Evolutionary conservation across 805 yeast genomes (phyloP).

Genomic region (Wickerhamiella vanderwaltii): DNA sequence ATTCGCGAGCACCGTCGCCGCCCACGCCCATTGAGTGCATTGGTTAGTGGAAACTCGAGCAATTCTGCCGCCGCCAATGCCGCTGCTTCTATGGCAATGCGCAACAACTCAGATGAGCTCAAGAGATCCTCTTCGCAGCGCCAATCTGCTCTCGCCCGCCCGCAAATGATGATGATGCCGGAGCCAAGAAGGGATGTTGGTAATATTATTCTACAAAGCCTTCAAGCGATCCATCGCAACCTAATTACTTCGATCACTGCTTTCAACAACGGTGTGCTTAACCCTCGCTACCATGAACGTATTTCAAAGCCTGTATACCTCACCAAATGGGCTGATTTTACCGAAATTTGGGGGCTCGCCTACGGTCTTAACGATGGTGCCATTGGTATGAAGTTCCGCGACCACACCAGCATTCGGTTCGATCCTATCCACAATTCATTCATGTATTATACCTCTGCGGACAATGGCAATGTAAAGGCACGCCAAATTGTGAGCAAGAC

Average conservation of each 20-base stretch:
- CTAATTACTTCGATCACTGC: background rate
- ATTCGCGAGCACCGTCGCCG: constrained; percentile 4
- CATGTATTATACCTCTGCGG: constrained; percentile 52
- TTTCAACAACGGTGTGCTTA: background rate
- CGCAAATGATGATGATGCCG: too few relatives aligned
- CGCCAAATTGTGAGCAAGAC: constrained; percentile 32
- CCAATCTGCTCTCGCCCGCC: background rate
- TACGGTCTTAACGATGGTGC: constrained; percentile 83
- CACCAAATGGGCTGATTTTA: constrained; percentile 96
- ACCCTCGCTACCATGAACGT: background rate
- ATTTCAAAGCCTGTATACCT: constrained; percentile 45
- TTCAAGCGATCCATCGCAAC: background rate
- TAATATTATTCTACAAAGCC: background rate
- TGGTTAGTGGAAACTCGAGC: constrained; percentile 5
- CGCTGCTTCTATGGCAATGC: constrained; percentile 3
- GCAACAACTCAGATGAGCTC: constrained; percentile 3
- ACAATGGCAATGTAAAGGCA: constrained; percentile 15
- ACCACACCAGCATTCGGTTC: constrained; percentile 64
- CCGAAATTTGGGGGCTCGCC: constrained; percentile 89
- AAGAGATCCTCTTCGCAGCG: constrained; percentile 1
- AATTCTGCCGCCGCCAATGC: constrained; percentile 5
- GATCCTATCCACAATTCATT: constrained; percentile 41
- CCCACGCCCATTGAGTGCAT: constrained; percentile 5
- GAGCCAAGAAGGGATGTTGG: constrained; percentile 5
- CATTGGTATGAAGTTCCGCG: constrained; percentile 82